These are phyloP conservation scores for Tilletiopsis washingtonensis DNA, from an alignment of 1,284 basidiomycete species.

Conservation along the genomic window DNA sequence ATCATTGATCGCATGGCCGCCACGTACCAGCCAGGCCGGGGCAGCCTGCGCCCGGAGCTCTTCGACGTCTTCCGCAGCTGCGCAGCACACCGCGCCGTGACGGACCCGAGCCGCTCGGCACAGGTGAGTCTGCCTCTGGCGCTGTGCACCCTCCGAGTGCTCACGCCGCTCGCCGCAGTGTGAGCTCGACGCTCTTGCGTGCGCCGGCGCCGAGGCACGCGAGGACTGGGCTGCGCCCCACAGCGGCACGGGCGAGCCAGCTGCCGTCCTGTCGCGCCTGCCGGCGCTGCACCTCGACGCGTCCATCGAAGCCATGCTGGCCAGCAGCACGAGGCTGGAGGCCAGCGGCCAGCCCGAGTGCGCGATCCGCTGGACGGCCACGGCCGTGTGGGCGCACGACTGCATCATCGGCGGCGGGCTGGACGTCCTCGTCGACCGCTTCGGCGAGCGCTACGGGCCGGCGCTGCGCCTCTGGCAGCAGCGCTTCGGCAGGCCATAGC, in stretches of 20 bases:
- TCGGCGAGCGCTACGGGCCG: too few relatives aligned
- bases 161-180: neutral
- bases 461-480: too few relatives aligned
- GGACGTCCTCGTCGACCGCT: constrained; percentile 33
- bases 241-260: too few relatives aligned
- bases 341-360: neutral
- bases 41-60: constrained; percentile 28
- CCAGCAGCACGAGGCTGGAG: neutral
- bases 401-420: constrained; percentile 38
- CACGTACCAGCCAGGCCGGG: constrained; percentile 25
- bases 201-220: too few relatives aligned
- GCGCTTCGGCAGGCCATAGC: too few relatives aligned
- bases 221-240: too few relatives aligned
- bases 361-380: constrained; percentile 6
- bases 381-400: constrained; percentile 30
- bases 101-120: neutral
- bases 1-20: constrained; percentile 19
- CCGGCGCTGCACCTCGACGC: constrained; percentile 37
- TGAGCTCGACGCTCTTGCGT: constrained; percentile 16
- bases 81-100: neutral
- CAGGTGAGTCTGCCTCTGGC: neutral
- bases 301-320: constrained; percentile 26
- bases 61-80: neutral
- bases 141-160: neutral
- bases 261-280: constrained; percentile 13